A percentile compares a stretch with the other conserved stretches of the same genome.
These are phyloP conservation scores for Graphilbum ipis-grandicollis DNA, from an alignment of 2,329 filamentous ascomycete genomes.

Conservation along the genomic window DNA sequence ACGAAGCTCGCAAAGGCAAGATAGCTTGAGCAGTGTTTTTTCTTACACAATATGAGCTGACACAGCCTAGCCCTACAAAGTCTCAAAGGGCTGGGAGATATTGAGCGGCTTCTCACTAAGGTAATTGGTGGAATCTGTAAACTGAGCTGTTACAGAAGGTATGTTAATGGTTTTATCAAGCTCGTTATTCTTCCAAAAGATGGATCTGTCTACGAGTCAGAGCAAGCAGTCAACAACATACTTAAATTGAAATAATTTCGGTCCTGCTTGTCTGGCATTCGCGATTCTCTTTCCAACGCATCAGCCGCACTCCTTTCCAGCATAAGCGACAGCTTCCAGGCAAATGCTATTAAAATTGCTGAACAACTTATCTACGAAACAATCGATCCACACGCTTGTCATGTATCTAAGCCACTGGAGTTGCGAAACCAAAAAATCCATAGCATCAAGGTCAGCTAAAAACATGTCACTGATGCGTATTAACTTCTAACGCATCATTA, in stretches of 20 bases:
- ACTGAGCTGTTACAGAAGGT: background rate
- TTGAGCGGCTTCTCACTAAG: conserved; percentile 62
- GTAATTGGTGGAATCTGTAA: conserved; percentile 20
- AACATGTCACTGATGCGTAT: too few species aligned
- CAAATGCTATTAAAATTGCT: conserved; percentile 42
- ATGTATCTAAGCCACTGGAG: conserved; percentile 64
- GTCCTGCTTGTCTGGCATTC: conserved; percentile 45
- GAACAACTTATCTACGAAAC: conserved; percentile 46
- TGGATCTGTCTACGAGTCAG: conserved; percentile 47
- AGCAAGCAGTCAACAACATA: conserved; percentile 73
- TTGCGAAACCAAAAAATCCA: conserved; percentile 80
- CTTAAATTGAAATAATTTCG: conserved; percentile 76
- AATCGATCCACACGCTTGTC: conserved; percentile 69
- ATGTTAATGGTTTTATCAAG: conserved; percentile 19
- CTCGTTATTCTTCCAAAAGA: conserved; percentile 58
- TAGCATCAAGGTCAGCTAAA: conserved; percentile 52
- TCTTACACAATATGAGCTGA: too few species aligned
- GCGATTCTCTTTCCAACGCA: conserved; percentile 49
- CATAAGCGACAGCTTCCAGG: conserved; percentile 52
- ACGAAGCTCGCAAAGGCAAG: too few species aligned
- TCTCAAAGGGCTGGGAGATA: conserved; percentile 52
- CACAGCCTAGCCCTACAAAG: conserved; percentile 7
- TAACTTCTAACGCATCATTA: too few species aligned
- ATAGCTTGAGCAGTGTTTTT: background rate
- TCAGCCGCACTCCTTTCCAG: conserved; percentile 46